Conservation (phyloP, 2,329 filamentous ascomycete genomes). For the Dactylellina parvicollis region DNA sequence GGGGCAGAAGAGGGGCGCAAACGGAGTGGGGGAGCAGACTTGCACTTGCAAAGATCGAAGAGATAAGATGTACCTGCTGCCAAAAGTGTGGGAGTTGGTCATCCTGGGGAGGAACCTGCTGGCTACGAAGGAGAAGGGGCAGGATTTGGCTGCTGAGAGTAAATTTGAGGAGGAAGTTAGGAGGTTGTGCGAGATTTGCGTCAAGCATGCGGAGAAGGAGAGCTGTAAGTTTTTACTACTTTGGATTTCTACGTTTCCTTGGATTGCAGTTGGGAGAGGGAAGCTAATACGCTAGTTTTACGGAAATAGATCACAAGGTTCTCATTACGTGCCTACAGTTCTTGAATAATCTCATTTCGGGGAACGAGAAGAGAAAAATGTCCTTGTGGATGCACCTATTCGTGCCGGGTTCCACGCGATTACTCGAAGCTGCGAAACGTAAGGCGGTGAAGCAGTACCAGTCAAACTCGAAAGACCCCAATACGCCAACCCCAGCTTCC, state of each 20-base stretch:
- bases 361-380: constrained; percentile 58
- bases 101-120: constrained; percentile 58
- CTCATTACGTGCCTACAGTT: constrained; percentile 58
- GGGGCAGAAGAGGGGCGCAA: constrained; percentile 16
- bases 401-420: constrained; percentile 52
- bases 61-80: constrained; percentile 58
- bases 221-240: constrained; percentile 29
- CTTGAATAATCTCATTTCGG: constrained; percentile 58
- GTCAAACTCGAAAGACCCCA: constrained; percentile 6
- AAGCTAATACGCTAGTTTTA: constrained; percentile 1
- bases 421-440: constrained; percentile 51
- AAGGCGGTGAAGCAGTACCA: constrained; percentile 49
- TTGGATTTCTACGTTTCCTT: not conserved
- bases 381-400: constrained; percentile 58
- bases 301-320: constrained; percentile 57
- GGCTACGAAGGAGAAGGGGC: constrained; percentile 57
- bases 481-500: not conserved
- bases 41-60: constrained; percentile 49
- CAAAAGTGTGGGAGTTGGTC: constrained; percentile 57
- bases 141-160: constrained; percentile 58
- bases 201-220: constrained; percentile 56
- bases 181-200: constrained; percentile 57
- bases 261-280: not conserved
- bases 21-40: constrained; percentile 48
- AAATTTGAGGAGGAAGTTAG: constrained; percentile 58